These are phyloP conservation scores for Blumeria graminis DNA, from an alignment of 2,329 filamentous ascomycete species.

Conservation along the genomic window DNA sequence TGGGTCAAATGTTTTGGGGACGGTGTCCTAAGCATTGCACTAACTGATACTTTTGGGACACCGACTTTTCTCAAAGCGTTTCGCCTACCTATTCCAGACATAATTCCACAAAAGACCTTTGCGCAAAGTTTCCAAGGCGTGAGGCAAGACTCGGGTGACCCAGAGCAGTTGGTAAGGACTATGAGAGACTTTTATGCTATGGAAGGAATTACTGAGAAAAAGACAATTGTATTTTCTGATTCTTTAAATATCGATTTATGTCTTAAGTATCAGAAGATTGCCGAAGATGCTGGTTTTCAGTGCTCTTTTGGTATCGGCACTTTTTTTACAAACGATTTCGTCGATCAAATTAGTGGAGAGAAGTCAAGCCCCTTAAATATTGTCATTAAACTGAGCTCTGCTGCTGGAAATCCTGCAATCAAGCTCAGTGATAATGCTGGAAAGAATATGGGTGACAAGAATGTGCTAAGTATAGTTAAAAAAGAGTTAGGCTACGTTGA, in stretches of 20 bases:
- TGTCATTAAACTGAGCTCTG: slow-evolving; percentile 87
- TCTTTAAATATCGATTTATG: slow-evolving; percentile 80
- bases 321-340: slow-evolving; percentile 86
- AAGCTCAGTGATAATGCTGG: slow-evolving; percentile 75
- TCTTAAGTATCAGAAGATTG: slow-evolving; percentile 66
- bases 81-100: slow-evolving; percentile 30
- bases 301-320: slow-evolving; percentile 89
- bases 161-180: slow-evolving; percentile 37
- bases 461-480: slow-evolving; percentile 64
- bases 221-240: slow-evolving; percentile 87
- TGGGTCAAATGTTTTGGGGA: slow-evolving; percentile 85
- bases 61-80: slow-evolving; percentile 72
- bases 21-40: slow-evolving; percentile 59
- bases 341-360: slow-evolving; percentile 41
- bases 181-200: slow-evolving; percentile 23
- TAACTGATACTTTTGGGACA: slow-evolving; percentile 94
- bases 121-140: slow-evolving; percentile 43
- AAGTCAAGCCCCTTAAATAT: slow-evolving; percentile 91
- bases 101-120: slow-evolving; percentile 24
- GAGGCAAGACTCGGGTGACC: slow-evolving; percentile 50
- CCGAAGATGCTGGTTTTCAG: slow-evolving; percentile 57
- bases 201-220: slow-evolving; percentile 48
- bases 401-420: slow-evolving; percentile 55
- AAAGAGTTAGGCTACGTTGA: slow-evolving; percentile 65
- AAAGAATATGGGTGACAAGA: slow-evolving; percentile 81